phyloP scores from a whole-genome alignment of 495 filamentous ascomycete genomes.

The Penicillium salamii region DNA sequence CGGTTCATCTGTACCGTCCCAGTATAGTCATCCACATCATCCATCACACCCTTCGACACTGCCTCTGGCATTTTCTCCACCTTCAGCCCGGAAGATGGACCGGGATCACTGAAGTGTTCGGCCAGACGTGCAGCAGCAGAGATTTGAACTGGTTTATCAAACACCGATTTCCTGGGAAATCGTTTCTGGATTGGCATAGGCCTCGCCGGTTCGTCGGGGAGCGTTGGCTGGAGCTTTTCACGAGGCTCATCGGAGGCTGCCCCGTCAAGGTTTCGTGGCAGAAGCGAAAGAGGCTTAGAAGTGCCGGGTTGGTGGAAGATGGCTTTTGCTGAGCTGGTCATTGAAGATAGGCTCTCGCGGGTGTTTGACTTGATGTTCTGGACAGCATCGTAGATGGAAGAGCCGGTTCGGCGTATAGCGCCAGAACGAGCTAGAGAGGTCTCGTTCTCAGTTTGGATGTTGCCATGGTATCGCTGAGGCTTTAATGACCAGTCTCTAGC shows the following conservation, averaged over 20 bases:
- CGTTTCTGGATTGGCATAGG: background rate
- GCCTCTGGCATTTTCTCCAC: background rate
- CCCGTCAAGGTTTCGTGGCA: background rate
- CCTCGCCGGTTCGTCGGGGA: background rate
- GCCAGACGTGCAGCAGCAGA: background rate
- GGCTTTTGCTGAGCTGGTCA: background rate
- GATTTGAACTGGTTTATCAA: background rate
- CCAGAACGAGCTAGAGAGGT: background rate
- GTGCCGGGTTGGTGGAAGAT: background rate
- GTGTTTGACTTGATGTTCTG: background rate
- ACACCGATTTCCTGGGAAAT: background rate
- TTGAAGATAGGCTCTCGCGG: background rate
- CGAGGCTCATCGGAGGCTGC: background rate
- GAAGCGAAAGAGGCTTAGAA: background rate
- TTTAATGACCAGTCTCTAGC: background rate
- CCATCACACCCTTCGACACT: background rate
- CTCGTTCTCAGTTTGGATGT: background rate
- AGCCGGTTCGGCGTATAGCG: background rate
- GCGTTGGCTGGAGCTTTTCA: background rate
- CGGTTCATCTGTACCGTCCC: slow-evolving; percentile 6
- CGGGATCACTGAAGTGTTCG: slow-evolving; percentile 6
- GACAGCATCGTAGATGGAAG: slow-evolving; percentile 7
- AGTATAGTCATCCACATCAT: background rate
- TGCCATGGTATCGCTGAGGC: background rate
- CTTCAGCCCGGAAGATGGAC: background rate